Evolutionary conservation across 108 stramenopile species (phyloP), one percentile per base, ranked within the genome.

Genomic region (Conticribra weissflogii): DNA sequence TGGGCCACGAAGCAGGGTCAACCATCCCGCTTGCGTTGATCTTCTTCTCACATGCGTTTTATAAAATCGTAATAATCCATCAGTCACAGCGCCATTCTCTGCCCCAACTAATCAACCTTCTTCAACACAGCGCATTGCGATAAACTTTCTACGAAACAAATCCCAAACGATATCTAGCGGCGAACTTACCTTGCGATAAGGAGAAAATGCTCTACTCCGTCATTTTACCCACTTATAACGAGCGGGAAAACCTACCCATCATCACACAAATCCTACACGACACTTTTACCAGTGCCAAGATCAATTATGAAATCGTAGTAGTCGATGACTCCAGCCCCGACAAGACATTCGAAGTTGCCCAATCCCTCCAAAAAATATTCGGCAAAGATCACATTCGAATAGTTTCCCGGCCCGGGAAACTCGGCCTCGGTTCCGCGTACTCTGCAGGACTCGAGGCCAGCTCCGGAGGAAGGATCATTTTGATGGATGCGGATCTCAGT

Each of bases 401-500:
- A 41, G 85, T 95, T 0, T 90, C 94, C 30, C 85, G 98, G 34
- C 59, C 88, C 2, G 98, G 97, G 7, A 99, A 99, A 60, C 57
- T 98, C 34, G 99, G 99, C 7, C 74, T 99, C 2, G 99, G 99
- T 12, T 91, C 91, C 0, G 99, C 99, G 17, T 99, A 99, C 77
- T 81, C 88, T 29, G 97, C 93, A 33, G 98, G 94, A 18, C 76
- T 98, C 29, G 85, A 92, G 58, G 84, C 79, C 33, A 72, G 72
- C 29, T 91, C 85, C 31, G 96, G 97, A 12, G 79, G 95, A 21
- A 84, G 92, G 36, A 95, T 98, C 49, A 72, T 99, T 50, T 76
- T 99, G 18, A 98, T 99, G 98, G 99, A 99, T 76, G 99, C 98
- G 0, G 99, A 99, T 69, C 67, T 99, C 63, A 89, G 86, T 34